Evolutionary conservation across 805 yeast species (phyloP), one percentile per base, ranked within the genome.

Genomic region (Candida ponderosae): DNA sequence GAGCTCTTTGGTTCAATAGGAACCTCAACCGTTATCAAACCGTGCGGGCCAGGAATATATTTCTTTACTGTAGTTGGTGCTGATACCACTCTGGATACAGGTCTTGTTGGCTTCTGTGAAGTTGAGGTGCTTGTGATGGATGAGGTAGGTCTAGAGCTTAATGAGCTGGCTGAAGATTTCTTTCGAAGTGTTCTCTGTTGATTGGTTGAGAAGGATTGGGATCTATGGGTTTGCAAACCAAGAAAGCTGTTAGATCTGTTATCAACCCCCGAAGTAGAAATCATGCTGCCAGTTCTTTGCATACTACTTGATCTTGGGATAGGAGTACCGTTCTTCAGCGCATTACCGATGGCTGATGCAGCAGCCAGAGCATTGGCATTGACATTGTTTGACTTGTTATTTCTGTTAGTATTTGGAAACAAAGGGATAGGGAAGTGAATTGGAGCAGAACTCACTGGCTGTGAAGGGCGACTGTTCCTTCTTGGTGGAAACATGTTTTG

Each of bases 41-140:
- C 93, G 47, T 74, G 68, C 4, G 84, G 78, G 2, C 87, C 79
- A 2, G 93, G 90, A 33, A 82, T 68, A 59, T 81, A 82, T 44
- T 75, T 79, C 45, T 78, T 80, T 9, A 81, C 71, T 60, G 72
- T 79, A 38, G 63, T 71, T 13, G 65, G 63, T n/a, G n/a, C n/a
- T n/a, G n/a, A n/a, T 18, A 23, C n/a, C 31, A 16, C 5, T 16
- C 16, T 11, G 4, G 11, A 9, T 3, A 21, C 24, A 21, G 11
- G 7, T 21, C 24, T 21, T 9, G 24, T 13, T 13, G 28, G n/a
- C 24, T 39, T 44, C 3, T 32, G 3, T 18, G 16, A 20, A 11
- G 34, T 17, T 28, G 5, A 20, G n/a, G 14, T 29, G 27, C 18
- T 19, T 9, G 46, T 43, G 18, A 30, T 40, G 27, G 29, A 36